Evolutionary conservation across 495 filamentous ascomycete species (phyloP).

Genomic region (Podospora didyma): DNA sequence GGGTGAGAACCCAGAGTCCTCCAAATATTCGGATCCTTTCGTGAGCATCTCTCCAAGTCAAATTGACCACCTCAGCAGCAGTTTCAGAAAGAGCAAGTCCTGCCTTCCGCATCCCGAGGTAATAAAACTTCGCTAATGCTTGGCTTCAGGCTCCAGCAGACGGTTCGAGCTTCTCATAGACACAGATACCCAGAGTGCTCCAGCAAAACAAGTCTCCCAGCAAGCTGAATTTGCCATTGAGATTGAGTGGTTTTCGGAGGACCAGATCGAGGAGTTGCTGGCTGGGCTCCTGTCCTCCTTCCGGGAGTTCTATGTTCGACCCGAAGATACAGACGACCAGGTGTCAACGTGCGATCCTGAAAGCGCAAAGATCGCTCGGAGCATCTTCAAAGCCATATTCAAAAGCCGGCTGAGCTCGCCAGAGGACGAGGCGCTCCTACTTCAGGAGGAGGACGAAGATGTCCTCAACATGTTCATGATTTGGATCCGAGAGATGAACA

Average conservation of each 20-base stretch:
- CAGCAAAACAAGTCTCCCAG: neutral
- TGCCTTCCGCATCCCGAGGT: too few species aligned
- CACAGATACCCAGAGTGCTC: neutral
- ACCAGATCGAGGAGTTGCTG: conserved; percentile 24
- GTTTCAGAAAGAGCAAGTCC: neutral
- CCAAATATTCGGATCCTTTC: neutral
- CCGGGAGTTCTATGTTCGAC: conserved; percentile 19
- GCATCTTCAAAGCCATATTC: conserved; percentile 22
- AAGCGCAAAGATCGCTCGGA: conserved; percentile 4
- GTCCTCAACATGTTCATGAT: conserved; percentile 15
- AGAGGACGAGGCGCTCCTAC: conserved; percentile 10
- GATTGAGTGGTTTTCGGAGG: conserved; percentile 20
- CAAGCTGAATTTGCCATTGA: conserved; percentile 8
- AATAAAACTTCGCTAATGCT: too few species aligned
- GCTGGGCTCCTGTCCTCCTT: conserved; percentile 20
- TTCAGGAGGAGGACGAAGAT: conserved; percentile 22
- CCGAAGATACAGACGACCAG: neutral
- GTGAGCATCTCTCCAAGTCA: neutral
- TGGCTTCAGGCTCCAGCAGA: too few species aligned
- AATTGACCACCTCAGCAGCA: neutral
- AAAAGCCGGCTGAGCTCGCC: conserved; percentile 9
- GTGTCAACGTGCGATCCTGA: neutral
- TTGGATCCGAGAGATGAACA: conserved; percentile 12
- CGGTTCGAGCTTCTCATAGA: neutral
- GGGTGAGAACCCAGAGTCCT: neutral